Evolutionary conservation across 2,329 filamentous ascomycete species (phyloP).

Genomic region (Periglandula ipomoeae): DNA sequence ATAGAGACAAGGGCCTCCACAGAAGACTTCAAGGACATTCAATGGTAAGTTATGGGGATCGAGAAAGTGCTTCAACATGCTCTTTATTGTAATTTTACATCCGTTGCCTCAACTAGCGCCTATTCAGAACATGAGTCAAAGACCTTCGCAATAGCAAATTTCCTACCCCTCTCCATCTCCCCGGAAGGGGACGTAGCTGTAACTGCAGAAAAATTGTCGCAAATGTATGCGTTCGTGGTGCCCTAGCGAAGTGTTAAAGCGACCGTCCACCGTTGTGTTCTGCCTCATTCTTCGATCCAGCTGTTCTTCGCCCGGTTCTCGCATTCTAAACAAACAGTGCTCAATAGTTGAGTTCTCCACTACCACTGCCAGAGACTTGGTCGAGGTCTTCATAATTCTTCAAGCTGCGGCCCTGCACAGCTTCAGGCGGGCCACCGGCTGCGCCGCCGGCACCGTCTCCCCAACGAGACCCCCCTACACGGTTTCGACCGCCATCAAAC

Average conservation of each 20-base stretch:
- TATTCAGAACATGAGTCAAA: not conserved
- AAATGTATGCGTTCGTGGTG: too few relatives aligned
- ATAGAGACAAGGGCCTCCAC: too few relatives aligned
- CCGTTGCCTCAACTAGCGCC: not conserved
- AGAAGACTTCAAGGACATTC: too few relatives aligned
- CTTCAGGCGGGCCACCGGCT: conserved; percentile 77
- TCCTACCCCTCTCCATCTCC: not conserved
- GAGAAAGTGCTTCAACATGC: too few relatives aligned
- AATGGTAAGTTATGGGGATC: too few relatives aligned
- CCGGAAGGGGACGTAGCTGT: not conserved
- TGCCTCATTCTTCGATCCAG: too few relatives aligned
- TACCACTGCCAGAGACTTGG: conserved; percentile 64
- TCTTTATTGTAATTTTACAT: conserved; percentile 2
- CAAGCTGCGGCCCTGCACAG: conserved; percentile 82
- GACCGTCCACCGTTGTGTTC: not conserved
- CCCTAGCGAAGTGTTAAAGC: too few relatives aligned
- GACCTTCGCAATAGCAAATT: not conserved
- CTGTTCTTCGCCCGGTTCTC: conserved; percentile 14
- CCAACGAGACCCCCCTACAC: conserved; percentile 50
- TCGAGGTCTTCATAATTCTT: conserved; percentile 98
- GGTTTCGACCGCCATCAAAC: conserved; percentile 42
- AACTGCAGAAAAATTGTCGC: too few relatives aligned
- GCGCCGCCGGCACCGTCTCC: conserved; percentile 69
- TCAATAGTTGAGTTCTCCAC: conserved; percentile 84
- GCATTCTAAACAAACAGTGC: not conserved